Evolutionary conservation across 148 eudicot genomes (phyloP).

Genomic region (Beta vulgaris): DNA sequence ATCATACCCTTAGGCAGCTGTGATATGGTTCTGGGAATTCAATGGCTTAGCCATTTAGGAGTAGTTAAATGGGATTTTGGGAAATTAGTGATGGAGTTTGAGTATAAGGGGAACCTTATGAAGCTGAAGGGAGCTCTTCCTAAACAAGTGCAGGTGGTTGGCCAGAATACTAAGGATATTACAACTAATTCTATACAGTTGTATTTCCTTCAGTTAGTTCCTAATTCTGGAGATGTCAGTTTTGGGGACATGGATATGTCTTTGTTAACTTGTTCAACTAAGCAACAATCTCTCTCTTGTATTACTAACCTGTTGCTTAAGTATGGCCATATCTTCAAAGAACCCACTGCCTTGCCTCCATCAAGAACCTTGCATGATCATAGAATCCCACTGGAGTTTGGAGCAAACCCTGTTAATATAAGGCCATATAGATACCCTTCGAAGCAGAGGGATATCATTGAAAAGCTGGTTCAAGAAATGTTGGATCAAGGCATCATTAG

Average conservation of each 20-base stretch:
- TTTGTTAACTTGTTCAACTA: neutral
- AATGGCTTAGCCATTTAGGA: neutral
- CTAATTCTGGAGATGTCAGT: neutral
- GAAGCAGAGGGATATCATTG: neutral
- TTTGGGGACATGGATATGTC: neutral
- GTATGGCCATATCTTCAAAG: neutral
- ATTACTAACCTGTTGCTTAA: no score
- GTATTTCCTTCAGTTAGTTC: neutral
- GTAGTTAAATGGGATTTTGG: neutral
- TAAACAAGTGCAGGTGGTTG: no score
- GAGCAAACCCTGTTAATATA: neutral
- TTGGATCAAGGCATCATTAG: neutral
- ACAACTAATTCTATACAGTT: neutral
- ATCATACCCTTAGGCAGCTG: neutral
- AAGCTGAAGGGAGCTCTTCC: neutral
- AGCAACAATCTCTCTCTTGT: neutral
- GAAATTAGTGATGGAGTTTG: neutral
- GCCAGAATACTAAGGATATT: no score
- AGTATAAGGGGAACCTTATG: neutral
- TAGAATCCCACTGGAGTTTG: neutral
- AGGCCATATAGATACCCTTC: neutral
- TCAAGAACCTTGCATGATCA: neutral
- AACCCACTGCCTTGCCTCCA: neutral
- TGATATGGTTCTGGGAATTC: neutral
- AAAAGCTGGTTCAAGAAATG: neutral